A percentile compares a stretch with the other conserved stretches of the same genome.
Conservation (phyloP, 371 early-diverging fungal species). For the Mucor racemosus region DNA sequence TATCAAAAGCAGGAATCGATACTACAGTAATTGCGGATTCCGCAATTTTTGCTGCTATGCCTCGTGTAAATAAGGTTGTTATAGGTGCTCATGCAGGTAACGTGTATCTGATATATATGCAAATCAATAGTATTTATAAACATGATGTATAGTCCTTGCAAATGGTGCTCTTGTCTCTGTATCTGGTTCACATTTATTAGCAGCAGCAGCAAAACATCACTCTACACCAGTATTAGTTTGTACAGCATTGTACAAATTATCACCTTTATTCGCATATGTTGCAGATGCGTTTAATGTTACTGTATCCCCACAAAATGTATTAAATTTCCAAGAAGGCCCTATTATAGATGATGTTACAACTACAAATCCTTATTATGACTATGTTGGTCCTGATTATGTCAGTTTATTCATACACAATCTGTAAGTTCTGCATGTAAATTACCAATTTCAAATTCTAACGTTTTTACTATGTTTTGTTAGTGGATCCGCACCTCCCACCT, state of each 20-base stretch:
- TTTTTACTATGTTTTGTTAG: slow-evolving; percentile 10
- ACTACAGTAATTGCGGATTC: slow-evolving; percentile 93
- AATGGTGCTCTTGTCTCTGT: slow-evolving; percentile 92
- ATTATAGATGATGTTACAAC: slow-evolving; percentile 82
- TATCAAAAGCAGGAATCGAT: slow-evolving; percentile 85
- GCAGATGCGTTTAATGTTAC: slow-evolving; percentile 80
- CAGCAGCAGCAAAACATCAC: slow-evolving; percentile 92
- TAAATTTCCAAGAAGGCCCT: slow-evolving; percentile 80
- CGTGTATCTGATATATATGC: background rate
- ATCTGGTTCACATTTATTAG: slow-evolving; percentile 82
- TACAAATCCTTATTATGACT: slow-evolving; percentile 88
- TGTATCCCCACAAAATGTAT: slow-evolving; percentile 80
- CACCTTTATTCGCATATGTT: slow-evolving; percentile 88
- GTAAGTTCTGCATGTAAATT: slow-evolving; percentile 50
- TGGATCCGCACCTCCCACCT: slow-evolving; percentile 57
- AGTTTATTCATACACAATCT: slow-evolving; percentile 89
- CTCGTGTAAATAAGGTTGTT: slow-evolving; percentile 97
- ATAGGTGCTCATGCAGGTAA: slow-evolving; percentile 83
- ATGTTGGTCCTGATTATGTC: slow-evolving; percentile 87
- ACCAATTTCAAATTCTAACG: background rate
- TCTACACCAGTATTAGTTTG: slow-evolving; percentile 88
- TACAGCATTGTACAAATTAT: slow-evolving; percentile 84
- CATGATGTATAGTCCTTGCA: slow-evolving; percentile 66
- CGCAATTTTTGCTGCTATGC: slow-evolving; percentile 96
- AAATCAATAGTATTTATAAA: background rate